Conservation (phyloP, 2,329 filamentous ascomycete species). For the Arthrocladium fulminans region DNA sequence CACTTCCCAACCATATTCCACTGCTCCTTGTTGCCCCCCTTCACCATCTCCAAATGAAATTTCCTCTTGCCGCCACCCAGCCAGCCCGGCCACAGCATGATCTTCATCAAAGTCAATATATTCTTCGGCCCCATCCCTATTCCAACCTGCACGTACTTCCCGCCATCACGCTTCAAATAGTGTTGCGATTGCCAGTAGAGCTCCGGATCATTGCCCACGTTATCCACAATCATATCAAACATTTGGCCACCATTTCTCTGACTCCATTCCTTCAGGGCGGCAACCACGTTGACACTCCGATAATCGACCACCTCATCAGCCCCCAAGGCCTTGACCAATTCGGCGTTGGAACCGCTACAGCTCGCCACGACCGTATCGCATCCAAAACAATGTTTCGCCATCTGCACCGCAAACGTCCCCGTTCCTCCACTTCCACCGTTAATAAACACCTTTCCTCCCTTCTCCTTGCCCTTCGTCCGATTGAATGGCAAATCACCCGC, state of each 20-base stretch:
- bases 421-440: slow-evolving; percentile 52
- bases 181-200: slow-evolving; percentile 46
- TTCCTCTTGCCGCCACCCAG: slow-evolving; percentile 41
- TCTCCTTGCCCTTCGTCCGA: slow-evolving; percentile 49
- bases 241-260: slow-evolving; percentile 33
- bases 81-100: slow-evolving; percentile 33
- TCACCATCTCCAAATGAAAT: slow-evolving; percentile 26
- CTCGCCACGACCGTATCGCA: slow-evolving; percentile 45
- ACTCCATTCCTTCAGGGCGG: slow-evolving; percentile 29
- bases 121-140: neutral
- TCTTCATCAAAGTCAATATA: slow-evolving; percentile 26
- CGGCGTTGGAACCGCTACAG: slow-evolving; percentile 50
- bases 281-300: slow-evolving; percentile 38
- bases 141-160: slow-evolving; percentile 46
- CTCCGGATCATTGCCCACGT: slow-evolving; percentile 41
- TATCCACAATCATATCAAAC: slow-evolving; percentile 47
- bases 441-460: slow-evolving; percentile 51
- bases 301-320: slow-evolving; percentile 58
- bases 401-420: slow-evolving; percentile 53
- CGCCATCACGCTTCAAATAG: slow-evolving; percentile 40
- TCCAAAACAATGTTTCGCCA: slow-evolving; percentile 55
- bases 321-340: slow-evolving; percentile 48
- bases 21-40: slow-evolving; percentile 35
- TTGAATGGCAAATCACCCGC: slow-evolving; percentile 1
- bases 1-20: slow-evolving; percentile 43